Conservation (phyloP, 768 basidiomycete species). For the Pleurotus djamor region DNA sequence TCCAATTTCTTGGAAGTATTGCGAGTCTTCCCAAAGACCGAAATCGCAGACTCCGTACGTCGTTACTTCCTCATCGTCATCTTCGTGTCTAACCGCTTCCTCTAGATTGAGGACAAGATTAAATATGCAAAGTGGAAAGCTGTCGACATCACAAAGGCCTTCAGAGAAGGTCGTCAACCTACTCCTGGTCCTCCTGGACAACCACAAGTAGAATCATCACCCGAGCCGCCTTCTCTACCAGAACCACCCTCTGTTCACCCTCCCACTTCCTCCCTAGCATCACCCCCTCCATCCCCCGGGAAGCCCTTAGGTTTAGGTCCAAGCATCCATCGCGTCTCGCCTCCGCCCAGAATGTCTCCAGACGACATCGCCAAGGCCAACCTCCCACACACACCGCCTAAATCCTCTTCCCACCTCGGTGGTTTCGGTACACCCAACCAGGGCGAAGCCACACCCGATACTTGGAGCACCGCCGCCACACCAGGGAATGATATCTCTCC, state of each 20-base stretch:
- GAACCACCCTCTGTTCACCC: not conserved
- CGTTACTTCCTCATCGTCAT: not conserved
- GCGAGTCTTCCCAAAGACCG: conserved; percentile 63
- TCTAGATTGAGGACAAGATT: conserved; percentile 82
- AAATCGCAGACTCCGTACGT: conserved; percentile 58
- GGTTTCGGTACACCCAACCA: conserved; percentile 16
- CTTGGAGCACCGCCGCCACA: conserved; percentile 78
- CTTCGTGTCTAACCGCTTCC: not conserved
- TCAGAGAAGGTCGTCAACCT: conserved; percentile 88
- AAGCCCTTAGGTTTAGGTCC: too few relatives aligned
- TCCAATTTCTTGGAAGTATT: conserved; percentile 93
- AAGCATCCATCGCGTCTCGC: not conserved
- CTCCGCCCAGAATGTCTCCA: conserved; percentile 8
- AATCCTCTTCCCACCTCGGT: conserved; percentile 16
- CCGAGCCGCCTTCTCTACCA: conserved; percentile 14
- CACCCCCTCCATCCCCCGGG: conserved; percentile 6
- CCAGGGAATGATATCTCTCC: conserved; percentile 48
- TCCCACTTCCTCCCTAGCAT: conserved; percentile 7
- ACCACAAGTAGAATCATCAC: conserved; percentile 15
- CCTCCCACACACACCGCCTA: conserved; percentile 20
- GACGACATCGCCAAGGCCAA: conserved; percentile 16
- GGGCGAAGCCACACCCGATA: conserved; percentile 44
- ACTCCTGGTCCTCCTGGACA: conserved; percentile 70
- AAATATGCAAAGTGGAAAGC: conserved; percentile 98
- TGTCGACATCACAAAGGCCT: conserved; percentile 89